Base-by-base conservation (phyloP, 306 rosid genomes). In the Geum urbanum region DNA sequence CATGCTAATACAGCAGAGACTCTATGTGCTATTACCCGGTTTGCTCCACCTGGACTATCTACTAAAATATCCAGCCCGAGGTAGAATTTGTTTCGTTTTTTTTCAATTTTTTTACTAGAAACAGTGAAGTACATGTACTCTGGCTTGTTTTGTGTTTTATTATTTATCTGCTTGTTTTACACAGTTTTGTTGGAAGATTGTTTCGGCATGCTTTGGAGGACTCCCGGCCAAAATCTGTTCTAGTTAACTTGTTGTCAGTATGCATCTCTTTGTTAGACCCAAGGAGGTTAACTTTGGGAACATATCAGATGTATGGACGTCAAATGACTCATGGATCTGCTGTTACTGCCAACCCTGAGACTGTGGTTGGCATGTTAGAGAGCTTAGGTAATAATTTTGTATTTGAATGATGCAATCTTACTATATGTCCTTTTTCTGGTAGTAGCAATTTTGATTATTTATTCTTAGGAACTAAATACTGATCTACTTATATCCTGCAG, bases 261-360 rank as follows among this genome's bases (percentile, higher is more conserved):
- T 95, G 99, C 88, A 91, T 95, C 84, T 89, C 99, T 71, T 86
- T 95, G 88, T 77, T 95, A 79, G 99, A 91, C 74, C 99, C 99
- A 27, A 89, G 84, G 82, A 87, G 97, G 74, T 83, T 71, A 74
- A 72, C 87, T 40, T 60, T 82, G 75, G 97, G 96, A 79, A 81
- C 85, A 43, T 84, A 84, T 79, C 81, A 86, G 63, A 35, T 86
- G 63, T 95, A 86, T 79, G 86, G 83, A 79, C 95, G 92, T 68
- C 99, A 89, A 76, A 76, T 84, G 75, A 69, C 80, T 59, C 87
- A 79, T 71, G 92, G 83, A 32, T 76, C 96, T 39, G 46, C 83
- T 16, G 87, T 78, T 63, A 77, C 88, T 49, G 92, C 96, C 73
- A 91, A 83, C 86, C 87, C 96, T 8, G 95, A 95, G 78, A 91